Conservation (phyloP, 768 basidiomycete species). For the Trametes meyenii region DNA sequence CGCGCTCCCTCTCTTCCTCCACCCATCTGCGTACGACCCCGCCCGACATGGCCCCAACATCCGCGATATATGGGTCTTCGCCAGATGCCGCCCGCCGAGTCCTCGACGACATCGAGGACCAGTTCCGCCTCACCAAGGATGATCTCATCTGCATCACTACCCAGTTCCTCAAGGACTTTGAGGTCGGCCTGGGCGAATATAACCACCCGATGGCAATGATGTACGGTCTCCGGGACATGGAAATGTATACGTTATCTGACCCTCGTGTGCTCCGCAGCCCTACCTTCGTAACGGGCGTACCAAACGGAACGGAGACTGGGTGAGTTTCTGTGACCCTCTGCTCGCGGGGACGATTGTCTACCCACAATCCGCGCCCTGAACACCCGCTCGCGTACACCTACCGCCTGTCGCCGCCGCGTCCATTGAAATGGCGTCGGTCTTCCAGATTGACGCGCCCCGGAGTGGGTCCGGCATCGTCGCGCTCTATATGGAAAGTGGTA, state of each 20-base stretch:
- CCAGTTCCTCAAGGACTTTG: conserved; percentile 82
- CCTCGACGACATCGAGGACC: conserved; percentile 67
- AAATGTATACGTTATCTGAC: background rate
- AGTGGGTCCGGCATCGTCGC: conserved; percentile 18
- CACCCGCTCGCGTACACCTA: background rate
- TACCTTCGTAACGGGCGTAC: conserved; percentile 93
- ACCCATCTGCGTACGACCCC: background rate
- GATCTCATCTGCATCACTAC: conserved; percentile 69
- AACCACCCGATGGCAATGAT: conserved; percentile 92
- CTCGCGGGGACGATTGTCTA: conserved; percentile 1
- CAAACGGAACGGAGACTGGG: conserved; percentile 94
- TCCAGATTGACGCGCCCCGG: conserved; percentile 12
- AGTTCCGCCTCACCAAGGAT: conserved; percentile 69
- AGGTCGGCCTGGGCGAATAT: conserved; percentile 71
- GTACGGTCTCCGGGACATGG: conserved; percentile 40
- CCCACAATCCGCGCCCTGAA: background rate
- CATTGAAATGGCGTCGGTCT: background rate
- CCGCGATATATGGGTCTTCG: conserved; percentile 39
- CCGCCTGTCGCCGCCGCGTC: background rate
- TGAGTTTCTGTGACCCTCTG: conserved; percentile 36
- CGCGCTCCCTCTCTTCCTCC: conserved; percentile 7
- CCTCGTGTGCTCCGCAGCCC: conserved; percentile 53
- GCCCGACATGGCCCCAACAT: conserved; percentile 41
- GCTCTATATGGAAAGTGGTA: conserved; percentile 14
- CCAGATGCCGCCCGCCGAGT: conserved; percentile 47